phyloP scores from a whole-genome alignment of 2,329 filamentous ascomycete genomes.

The Aspergillus aculeatus region DNA sequence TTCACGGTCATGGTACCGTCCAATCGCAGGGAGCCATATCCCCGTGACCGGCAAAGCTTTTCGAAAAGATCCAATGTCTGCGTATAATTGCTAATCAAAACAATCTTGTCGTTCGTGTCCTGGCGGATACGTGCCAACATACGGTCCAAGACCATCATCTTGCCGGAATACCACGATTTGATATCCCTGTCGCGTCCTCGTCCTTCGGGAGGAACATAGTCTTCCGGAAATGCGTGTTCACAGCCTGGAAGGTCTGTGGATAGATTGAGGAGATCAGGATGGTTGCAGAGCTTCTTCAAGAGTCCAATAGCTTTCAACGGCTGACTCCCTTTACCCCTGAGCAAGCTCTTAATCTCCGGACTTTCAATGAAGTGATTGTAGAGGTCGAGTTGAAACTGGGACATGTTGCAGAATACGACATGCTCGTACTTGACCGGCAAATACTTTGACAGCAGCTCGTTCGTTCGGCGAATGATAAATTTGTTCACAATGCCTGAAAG shows the following conservation, averaged over 20 bases:
- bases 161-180: conserved; percentile 94
- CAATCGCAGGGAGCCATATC: conserved; percentile 82
- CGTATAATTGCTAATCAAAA: conserved; percentile 97
- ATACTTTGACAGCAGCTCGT: conserved; percentile 97
- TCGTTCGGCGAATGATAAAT: conserved; percentile 95
- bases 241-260: conserved; percentile 81
- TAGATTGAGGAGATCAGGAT: conserved; percentile 87
- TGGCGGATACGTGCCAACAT: conserved; percentile 95
- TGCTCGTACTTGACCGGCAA: conserved; percentile 98
- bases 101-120: conserved; percentile 98
- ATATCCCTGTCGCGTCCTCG: conserved; percentile 88
- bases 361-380: conserved; percentile 98
- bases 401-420: conserved; percentile 94
- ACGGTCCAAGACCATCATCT: conserved; percentile 96
- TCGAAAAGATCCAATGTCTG: conserved; percentile 95
- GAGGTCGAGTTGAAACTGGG: conserved; percentile 85
- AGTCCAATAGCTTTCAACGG: conserved; percentile 95
- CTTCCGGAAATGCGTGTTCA: conserved; percentile 76
- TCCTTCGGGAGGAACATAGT: conserved; percentile 83
- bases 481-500: conserved; percentile 88
- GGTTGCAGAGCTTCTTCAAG: conserved; percentile 97
- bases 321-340: conserved; percentile 91
- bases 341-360: conserved; percentile 86
- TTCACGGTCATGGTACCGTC: conserved; percentile 98
- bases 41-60: conserved; percentile 77